Percentiles rank a stretch among this genome's conserved stretches.
Evolutionary conservation across 208 protist species (phyloP).

Genomic region (Acanthamoeba triangularis): DNA sequence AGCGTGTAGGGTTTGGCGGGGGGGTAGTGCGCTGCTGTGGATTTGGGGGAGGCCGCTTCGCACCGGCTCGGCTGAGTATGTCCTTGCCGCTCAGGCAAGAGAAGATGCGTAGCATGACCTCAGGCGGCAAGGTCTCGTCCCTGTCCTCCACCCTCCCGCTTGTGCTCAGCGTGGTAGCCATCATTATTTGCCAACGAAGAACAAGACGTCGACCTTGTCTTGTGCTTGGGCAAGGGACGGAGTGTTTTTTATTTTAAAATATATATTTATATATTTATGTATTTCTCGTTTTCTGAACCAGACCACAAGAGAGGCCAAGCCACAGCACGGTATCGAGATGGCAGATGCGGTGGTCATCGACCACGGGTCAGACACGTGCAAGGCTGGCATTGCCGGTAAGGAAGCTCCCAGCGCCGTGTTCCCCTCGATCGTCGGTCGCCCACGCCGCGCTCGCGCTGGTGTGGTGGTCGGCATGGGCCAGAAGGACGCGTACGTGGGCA

Average conservation of each 20-base stretch:
- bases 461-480: slow-evolving; percentile 86
- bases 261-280: no score
- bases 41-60: neutral
- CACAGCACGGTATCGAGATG: no score
- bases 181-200: no score
- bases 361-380: slow-evolving; percentile 95
- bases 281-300: no score
- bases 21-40: neutral
- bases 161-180: neutral
- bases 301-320: no score
- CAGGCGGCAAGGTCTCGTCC: neutral
- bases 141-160: neutral
- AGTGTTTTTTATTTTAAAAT: no score
- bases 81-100: neutral
- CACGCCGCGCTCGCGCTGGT: slow-evolving; percentile 94
- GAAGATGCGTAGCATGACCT: slow-evolving; percentile 14
- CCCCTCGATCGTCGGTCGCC: slow-evolving; percentile 97
- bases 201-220: no score
- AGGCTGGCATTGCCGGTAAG: slow-evolving; percentile 97
- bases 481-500: slow-evolving; percentile 96
- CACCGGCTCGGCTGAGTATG: neutral
- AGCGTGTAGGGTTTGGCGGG: no score
- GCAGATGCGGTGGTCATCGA: slow-evolving; percentile 89
- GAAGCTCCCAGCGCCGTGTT: slow-evolving; percentile 98
- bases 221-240: no score